Evolutionary conservation across 2,329 filamentous ascomycete species (phyloP), one percentile per base, ranked within the genome.

Genomic region (Plectosphaerella sp.): DNA sequence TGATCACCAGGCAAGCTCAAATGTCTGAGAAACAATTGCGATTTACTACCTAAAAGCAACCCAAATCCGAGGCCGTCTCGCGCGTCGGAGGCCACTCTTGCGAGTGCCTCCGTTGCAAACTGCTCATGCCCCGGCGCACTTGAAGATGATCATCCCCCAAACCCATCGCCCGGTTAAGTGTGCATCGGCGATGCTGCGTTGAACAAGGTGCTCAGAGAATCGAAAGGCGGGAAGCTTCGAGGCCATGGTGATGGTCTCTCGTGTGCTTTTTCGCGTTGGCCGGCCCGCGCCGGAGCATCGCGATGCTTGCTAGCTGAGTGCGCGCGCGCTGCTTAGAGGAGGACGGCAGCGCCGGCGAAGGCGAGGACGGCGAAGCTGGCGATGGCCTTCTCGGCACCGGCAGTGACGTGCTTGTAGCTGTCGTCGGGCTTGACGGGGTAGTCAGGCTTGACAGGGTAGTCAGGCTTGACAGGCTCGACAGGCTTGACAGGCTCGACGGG

Each of bases 311-410:
- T 15, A 8, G 37, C 11, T n/a, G 14, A 18, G 14, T 37, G 35
- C 15, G n/a, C n/a, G 41, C 16, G 16, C 12, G 43, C 43, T 33
- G 41, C 49, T 54, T 48, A 57, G 15, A 57, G 43, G 43, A 57
- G 28, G 25, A 57, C 20, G 16, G 47, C 56, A 22, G 53, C 54
- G 28, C 46, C 56, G 37, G 48, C 52, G 54, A 57, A 41, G 54
- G 48, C 54, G 15, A 57, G 37, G 25, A 51, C 54, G 48, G 52
- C 56, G 35, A 57, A 45, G 52, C 54, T 56, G 36, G 54, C 56
- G 42, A 48, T 47, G 43, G 54, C 52, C 48, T 50, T 54, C 49
- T 51, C 49, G 52, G 56, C 47, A 24, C 56, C 56, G 18, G 54
- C 56, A 11, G 45, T 42, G 5, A 53, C 50, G 11, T 33, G 37